Evolutionary conservation across 345 rosid genomes (phyloP), one percentile per base, ranked within the genome.

Genomic region (Linum lewisii): DNA sequence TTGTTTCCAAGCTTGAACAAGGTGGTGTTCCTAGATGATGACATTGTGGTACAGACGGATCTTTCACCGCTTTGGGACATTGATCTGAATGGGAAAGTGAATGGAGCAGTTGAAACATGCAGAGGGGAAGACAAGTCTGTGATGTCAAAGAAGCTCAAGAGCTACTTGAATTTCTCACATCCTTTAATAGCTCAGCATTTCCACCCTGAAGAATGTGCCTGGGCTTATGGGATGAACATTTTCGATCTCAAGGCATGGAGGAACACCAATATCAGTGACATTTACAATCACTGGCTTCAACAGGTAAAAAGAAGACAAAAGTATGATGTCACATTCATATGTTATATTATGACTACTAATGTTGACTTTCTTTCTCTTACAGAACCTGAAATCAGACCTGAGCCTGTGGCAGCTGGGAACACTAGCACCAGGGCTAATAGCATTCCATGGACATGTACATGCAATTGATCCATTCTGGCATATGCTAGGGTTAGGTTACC

Each of bases 401-500:
- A 89, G 97, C 77, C 80, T 89, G 78, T 93, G 99, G 99, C 91
- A 87, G 66, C 87, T 89, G 0, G 99, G 99, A 47, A 89, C 99
- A 44, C 69, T 89, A 61, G 95, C 99, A 14, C 99, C 97, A 0
- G 96, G 97, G 22, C 81, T 89, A 58, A 85, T 93, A 58, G 96
- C 99, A 66, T 93, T 93, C 75, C 88, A 81, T n/a, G 90, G 96
- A 1, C 96, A 87, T 24, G 90, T 93, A 20, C 95, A 80, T 54
- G 77, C 59, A 26, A 86, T 93, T 0, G 97, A 93, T 76, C 94
- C 97, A 4, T 93, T 86, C 73, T 88, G 99, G 99, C 99, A 93
- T 75, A 86, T 84, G 99, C 72, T 88, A 63, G 99, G 97, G 38
- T 81, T 92, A 1, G 97, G 99, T 21, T 92, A 88, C 80, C 98